Evolutionary conservation across 1,284 basidiomycete genomes (phyloP), one percentile per base, ranked within the genome.

Genomic region (Bothia castanella): DNA sequence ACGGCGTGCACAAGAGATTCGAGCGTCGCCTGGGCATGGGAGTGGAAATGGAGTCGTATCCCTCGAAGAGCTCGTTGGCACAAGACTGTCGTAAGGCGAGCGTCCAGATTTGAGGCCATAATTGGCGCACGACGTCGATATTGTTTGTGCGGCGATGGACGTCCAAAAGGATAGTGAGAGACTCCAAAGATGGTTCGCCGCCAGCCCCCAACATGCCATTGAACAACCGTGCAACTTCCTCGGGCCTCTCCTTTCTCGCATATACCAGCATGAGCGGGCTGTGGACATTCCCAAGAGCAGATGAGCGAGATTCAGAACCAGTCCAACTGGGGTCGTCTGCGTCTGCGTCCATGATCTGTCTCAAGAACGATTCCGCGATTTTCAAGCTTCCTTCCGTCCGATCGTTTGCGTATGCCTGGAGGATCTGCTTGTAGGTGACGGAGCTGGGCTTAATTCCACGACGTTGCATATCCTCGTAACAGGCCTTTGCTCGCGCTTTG

Each of bases 401-500:
- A 55, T 78, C 75, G 20, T 74, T 73, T 5, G 73, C 73, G 56
- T 87, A 87, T 21, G 85, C 76, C 40, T 73, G 70, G 44, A 95
- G 68, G 53, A 98, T 83, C 47, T 84, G 74, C 25, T 74, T 76
- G 67, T 87, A 93, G 0, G 89, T 92, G 51, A 87, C 68, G 2
- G 86, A 78, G 7, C 76, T 83, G 0, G 90, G 90, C 42, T 80
- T 61, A 17, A 97, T 77, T 3, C 83, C 83, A 5, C 83, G 78
- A 5, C 69, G 60, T 16, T 73, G 67, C 86, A 98, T 95, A 49
- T 87, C 80, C 39, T 89, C 80, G 61, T 90, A 88, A 21, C 91
- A 76, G 2, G 70, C 75, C 66, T 78, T 83, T 1, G 93, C 93
- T 42, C 72, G 74, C 3, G 65, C 59, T 45, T 75, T 74, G 38